Conservation (phyloP, 2,329 filamentous ascomycete species). For the Didymella pomorum region DNA sequence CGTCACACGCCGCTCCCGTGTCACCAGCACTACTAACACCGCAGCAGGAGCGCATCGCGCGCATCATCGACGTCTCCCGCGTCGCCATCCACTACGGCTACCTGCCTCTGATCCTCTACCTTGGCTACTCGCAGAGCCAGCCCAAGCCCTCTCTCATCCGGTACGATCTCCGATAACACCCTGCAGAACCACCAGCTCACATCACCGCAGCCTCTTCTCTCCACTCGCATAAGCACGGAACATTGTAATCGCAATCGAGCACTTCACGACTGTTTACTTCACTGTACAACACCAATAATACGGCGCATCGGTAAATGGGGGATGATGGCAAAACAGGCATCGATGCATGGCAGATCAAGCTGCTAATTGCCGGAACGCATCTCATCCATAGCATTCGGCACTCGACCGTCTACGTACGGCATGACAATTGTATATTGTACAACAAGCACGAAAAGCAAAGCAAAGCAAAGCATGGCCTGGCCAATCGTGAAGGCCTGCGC, state of each 20-base stretch:
- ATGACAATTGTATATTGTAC: slow-evolving; percentile 31
- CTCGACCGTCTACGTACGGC: slow-evolving; percentile 24
- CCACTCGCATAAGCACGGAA: slow-evolving; percentile 44
- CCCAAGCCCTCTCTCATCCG: slow-evolving; percentile 83
- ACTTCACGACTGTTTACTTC: slow-evolving; percentile 27
- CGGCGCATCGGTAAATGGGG: slow-evolving; percentile 39
- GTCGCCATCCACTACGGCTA: slow-evolving; percentile 98
- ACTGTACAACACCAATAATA: slow-evolving; percentile 44
- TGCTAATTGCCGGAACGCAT: slow-evolving; percentile 8
- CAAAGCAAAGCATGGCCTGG: neutral
- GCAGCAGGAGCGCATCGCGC: slow-evolving; percentile 90
- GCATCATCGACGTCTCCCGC: slow-evolving; percentile 92
- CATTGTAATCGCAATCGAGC: slow-evolving; percentile 15
- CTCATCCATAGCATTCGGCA: slow-evolving; percentile 20
- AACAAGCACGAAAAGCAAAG: slow-evolving; percentile 4
- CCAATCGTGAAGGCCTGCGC: neutral
- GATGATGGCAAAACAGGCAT: slow-evolving; percentile 19
- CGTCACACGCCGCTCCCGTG: slow-evolving; percentile 10
- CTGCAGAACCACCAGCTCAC: slow-evolving; percentile 26
- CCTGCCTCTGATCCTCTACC: slow-evolving; percentile 93
- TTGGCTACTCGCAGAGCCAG: slow-evolving; percentile 95
- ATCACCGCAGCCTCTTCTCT: slow-evolving; percentile 46
- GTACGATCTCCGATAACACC: slow-evolving; percentile 52
- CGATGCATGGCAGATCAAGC: slow-evolving; percentile 12
- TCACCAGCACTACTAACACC: slow-evolving; percentile 33